Evolutionary conservation across 2,329 filamentous ascomycete species (phyloP), one percentile per base, ranked within the genome.

Genomic region (Diaporthe vexans): DNA sequence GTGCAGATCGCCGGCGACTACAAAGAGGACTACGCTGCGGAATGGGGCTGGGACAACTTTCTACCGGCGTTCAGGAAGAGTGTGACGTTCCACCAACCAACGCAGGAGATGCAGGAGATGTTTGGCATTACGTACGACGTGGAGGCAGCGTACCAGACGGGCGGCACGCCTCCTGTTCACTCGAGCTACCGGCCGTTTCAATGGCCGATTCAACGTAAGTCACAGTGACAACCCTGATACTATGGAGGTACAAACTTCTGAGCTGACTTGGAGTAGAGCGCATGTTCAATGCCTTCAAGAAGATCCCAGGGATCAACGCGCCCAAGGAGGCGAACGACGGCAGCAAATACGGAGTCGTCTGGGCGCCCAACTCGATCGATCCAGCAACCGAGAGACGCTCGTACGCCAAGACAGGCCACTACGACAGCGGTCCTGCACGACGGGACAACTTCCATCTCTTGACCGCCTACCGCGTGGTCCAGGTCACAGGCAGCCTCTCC

Each of bases 141-240:
- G 17, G 72, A 73, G 2, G 63, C 63, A 5, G 72, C 72, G 11
- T 73, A 70, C 40, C 63, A 68, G 63, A 68, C 1, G 63, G 72
- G 72, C 33, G 63, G 57, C 19, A 52, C 63, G 19, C 40, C 61
- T 59, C 52, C 61, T 13, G 51, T 73, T 33, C 72, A 73, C 19
- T 67, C 72, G 21, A 73, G 72, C 72, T 73, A 71, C 9, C 63
- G 61, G 46, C 72, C 72, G 11, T 73, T 61, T n/a, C 72, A 73
- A n/a, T 73, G 65, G 63, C 72, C 72, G 3, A 35, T 67, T 43
- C 72, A 73, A 37, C 46, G 57, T 10, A 71, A 73, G 72, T 33
- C 26, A 37, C 24, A 35, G 13, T 33, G 48, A 40, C 48, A 1
- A 3, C 8, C 13, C 35, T 13, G 35, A 37, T 8, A 33, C 29